A percentile compares a stretch with the other conserved stretches of the same genome.
phyloP scores from a whole-genome alignment of 106 monocot genomes.

The Platanthera guangdongensis region DNA sequence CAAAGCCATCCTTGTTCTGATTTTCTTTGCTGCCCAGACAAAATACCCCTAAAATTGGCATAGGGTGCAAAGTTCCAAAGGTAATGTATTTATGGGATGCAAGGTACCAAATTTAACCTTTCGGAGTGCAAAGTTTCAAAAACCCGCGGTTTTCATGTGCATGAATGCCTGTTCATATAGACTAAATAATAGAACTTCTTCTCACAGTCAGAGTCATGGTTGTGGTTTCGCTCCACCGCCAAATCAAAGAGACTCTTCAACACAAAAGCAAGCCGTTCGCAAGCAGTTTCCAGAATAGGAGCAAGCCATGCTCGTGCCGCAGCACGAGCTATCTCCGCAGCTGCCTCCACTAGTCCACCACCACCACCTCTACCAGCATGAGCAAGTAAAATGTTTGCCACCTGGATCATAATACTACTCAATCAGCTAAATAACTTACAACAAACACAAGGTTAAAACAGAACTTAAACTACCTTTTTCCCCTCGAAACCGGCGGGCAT shows the following conservation, averaged over 20 bases:
- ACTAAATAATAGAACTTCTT: not conserved
- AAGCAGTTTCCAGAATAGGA: slow-evolving; percentile 88
- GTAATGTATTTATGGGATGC: no score
- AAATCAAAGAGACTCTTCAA: slow-evolving; percentile 82
- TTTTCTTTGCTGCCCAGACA: no score
- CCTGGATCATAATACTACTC: slow-evolving; percentile 25
- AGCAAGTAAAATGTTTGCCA: slow-evolving; percentile 96
- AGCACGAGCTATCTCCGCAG: slow-evolving; percentile 93
- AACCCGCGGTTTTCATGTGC: not conserved
- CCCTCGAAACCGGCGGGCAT: slow-evolving; percentile 88
- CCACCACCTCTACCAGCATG: slow-evolving; percentile 89
- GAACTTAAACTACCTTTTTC: slow-evolving; percentile 50
- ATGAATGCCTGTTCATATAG: not conserved
- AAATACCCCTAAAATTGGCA: no score
- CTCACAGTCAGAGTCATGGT: slow-evolving; percentile 61
- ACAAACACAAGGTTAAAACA: not conserved
- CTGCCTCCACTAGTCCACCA: slow-evolving; percentile 71
- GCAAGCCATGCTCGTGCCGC: slow-evolving; percentile 88
- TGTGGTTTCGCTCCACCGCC: slow-evolving; percentile 64
- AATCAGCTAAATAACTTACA: not conserved
- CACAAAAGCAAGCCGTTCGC: slow-evolving; percentile 88
- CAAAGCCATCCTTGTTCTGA: no score
- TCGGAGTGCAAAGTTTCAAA: no score
- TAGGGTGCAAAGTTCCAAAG: no score
- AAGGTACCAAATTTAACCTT: no score